Base-by-base conservation (phyloP, 1,139 yeast species). In the Suhomyces bokatorum region DNA sequence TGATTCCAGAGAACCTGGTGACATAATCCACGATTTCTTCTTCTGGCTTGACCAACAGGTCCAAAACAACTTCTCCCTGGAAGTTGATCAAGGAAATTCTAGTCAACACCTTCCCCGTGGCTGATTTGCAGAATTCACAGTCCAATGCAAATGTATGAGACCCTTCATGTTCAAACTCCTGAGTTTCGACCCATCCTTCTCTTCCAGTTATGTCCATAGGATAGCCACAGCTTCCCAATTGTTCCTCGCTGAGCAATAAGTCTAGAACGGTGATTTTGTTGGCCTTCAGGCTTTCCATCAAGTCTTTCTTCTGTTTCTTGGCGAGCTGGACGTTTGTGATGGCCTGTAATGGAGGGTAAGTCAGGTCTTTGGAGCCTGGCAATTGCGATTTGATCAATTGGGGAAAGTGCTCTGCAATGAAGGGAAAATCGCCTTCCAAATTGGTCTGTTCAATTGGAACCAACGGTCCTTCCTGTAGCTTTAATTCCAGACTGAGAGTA, bases 91-190 rank as follows among this genome's bases (percentile, higher is more conserved):
- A 56, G 1, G 97, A 87, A 1, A 88, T 81, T 46, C 98, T 72
- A 0, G 98, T 83, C 35, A 91, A 69, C 3, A 82, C 96, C 38
- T 77, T 73, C 0, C 88, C 89, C 2, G 59, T 52, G 0, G 68
- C 78, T 0, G 93, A 68, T 45, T 75, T 68, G 60, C 97, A 89
- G 87, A 93, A 93, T 64, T 93, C 99, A 68, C 99, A 93, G 65
- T 93, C 99, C 17, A 93, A 57, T 0, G 96, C 95, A 67, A 79
- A 88, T 0, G 86, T 81, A 43, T 73, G 81, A 4, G 85, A 77
- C 0, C 81, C 83, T 3, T 69, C 78, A 50, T 80, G 82, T 1
- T 73, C 78, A 51, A 77, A 75, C 0, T 58, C 52, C 14, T 40
- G 51, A 0, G 96, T 88, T 47, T 81, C 81, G 0, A 75, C 77